These are phyloP conservation scores for Penicillium sp. DNA, from an alignment of 2,329 filamentous ascomycete genomes.

Conservation along the genomic window DNA sequence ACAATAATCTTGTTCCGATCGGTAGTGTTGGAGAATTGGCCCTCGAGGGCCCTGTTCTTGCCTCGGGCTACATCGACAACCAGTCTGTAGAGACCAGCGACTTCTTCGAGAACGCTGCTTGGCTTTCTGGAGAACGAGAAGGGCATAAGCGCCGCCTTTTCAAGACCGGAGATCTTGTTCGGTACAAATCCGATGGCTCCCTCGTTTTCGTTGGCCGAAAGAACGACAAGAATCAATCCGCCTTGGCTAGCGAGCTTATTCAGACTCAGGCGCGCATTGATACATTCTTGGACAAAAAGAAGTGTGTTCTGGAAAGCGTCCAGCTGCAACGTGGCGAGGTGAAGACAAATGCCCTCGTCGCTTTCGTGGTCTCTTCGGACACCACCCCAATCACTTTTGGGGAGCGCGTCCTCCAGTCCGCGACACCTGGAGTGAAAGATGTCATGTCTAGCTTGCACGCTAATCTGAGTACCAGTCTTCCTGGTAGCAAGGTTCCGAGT, in stretches of 20 bases:
- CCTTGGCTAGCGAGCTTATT: constrained; percentile 1
- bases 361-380: constrained; percentile 20
- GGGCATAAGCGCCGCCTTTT: constrained; percentile 20
- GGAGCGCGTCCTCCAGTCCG: constrained; percentile 9
- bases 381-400: background rate
- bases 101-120: constrained; percentile 49
- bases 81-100: constrained; percentile 46
- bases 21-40: constrained; percentile 29
- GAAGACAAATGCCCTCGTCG: constrained; percentile 11
- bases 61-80: constrained; percentile 56
- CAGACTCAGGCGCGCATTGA: constrained; percentile 17
- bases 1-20: constrained; percentile 32
- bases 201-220: constrained; percentile 36
- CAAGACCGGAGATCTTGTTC: constrained; percentile 41
- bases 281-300: constrained; percentile 14
- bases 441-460: constrained; percentile 15
- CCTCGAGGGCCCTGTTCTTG: constrained; percentile 48
- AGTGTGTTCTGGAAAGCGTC: constrained; percentile 20
- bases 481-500: constrained; percentile 36
- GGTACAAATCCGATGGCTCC: constrained; percentile 37
- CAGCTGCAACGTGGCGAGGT: background rate
- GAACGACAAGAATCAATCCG: constrained; percentile 2
- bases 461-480: constrained; percentile 25
- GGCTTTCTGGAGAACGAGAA: constrained; percentile 24
- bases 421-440: constrained; percentile 15